Evolutionary conservation across 768 basidiomycete genomes (phyloP).

Genomic region (Polyporus arcularius): DNA sequence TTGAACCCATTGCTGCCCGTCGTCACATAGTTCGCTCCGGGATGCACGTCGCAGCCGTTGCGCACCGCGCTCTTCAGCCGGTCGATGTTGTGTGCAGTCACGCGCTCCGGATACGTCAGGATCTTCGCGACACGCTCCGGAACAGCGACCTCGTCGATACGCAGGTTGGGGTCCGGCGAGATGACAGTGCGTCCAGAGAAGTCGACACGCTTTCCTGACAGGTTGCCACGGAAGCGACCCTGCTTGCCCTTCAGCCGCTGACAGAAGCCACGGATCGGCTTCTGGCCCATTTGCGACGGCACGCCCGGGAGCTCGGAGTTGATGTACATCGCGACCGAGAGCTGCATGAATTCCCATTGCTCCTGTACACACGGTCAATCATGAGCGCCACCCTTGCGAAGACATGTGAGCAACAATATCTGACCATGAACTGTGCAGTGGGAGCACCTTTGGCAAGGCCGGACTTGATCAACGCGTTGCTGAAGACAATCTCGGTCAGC

Average conservation of each 20-base stretch:
- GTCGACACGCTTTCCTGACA: conserved; percentile 98
- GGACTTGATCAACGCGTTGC: conserved; percentile 89
- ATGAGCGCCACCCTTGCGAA: conserved; percentile 8
- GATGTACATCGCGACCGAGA: conserved; percentile 96
- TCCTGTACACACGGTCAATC: conserved; percentile 51
- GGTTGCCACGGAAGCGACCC: conserved; percentile 96
- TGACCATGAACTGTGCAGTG: conserved; percentile 86
- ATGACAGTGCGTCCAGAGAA: conserved; percentile 99
- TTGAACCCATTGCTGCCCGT: conserved; percentile 77
- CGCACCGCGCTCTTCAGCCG: conserved; percentile 71
- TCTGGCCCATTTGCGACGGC: conserved; percentile 81
- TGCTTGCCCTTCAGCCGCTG: conserved; percentile 99
- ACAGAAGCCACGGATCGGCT: conserved; percentile 96
- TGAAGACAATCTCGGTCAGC: conserved; percentile 94
- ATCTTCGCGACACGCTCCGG: conserved; percentile 95
- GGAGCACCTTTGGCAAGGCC: conserved; percentile 86
- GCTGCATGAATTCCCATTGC: conserved; percentile 97
- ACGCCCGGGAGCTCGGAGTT: conserved; percentile 97
- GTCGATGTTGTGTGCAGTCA: conserved; percentile 88
- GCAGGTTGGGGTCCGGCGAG: conserved; percentile 97
- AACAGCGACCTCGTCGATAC: conserved; percentile 97
- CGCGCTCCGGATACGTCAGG: conserved; percentile 94
- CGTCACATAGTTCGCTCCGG: conserved; percentile 94
- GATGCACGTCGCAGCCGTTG: conserved; percentile 89
- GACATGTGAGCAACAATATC: conserved; percentile 7